Base-by-base conservation (phyloP, 768 basidiomycete species). In the Rhodotorula toruloides region DNA sequence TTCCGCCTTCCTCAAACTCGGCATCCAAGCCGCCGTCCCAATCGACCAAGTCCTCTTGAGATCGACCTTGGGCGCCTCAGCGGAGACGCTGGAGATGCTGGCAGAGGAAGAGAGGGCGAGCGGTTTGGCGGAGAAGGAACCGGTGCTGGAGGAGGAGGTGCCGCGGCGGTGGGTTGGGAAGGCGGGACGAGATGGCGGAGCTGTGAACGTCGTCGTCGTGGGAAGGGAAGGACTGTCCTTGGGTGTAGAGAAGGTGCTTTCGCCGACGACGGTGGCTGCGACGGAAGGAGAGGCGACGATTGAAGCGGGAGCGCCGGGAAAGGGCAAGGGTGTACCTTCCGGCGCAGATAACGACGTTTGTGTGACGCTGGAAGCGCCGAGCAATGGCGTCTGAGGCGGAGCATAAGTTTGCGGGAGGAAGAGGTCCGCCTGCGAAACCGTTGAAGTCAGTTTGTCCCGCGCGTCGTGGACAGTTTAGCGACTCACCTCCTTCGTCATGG, bases 1-100 rank as follows among this genome's bases (percentile, higher is more conserved):
- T n/a, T 11, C 27, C n/a, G n/a, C 37, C n/a, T 14, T 36, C 53
- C 34, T 36, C 21, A 2, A 54, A 37, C 53, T 54, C 37, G 53
- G 53, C 8, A 54, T 54, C 53, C 53, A 54, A n/a, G n/a, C n/a
- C n/a, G n/a, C n/a, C 36, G 53, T 54, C n/a, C 53, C 53, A 27
- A 54, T 29, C 27, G 53, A 54, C 53, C 53, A 54, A 11, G 53
- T 54, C n/a, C 53, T 25, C 53, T 39, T 37, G 21, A 54, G 53
- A 25, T 54, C 53, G n/a, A 54, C 53, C 53, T 54, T 54, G 36
- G 53, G 53, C 37, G 53, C 36, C 53, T 36, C 34, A 13, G 31
- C 14, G 19, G 17, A 7, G 21, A 22, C 21, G 22, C 17, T n/a
- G 34, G 19, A 12, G 34, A 34, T 22, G 52, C 50, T 49, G 17